Percentiles rank a stretch among this genome's conserved stretches.
Conservation (phyloP, 805 yeast genomes). For the Monosporozyma aquatica region DNA sequence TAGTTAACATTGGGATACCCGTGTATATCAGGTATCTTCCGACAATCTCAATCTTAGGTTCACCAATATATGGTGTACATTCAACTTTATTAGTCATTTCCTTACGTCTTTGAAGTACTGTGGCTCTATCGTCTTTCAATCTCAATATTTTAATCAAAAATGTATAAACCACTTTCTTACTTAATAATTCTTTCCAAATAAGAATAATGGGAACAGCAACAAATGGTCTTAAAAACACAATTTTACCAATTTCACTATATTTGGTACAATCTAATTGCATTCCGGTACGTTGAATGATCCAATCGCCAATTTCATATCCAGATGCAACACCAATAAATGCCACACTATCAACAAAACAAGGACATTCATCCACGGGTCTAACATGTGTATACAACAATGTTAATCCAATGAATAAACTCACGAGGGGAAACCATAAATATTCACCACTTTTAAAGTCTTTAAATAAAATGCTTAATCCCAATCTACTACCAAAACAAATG, state of each 20-base stretch:
- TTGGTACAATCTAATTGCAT: slow-evolving; percentile 5
- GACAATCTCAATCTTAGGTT: slow-evolving; percentile 68
- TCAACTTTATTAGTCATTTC: slow-evolving; percentile 23
- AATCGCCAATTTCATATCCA: slow-evolving; percentile 63
- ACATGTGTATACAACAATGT: slow-evolving; percentile 60
- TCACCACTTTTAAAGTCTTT: slow-evolving; percentile 17
- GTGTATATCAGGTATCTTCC: slow-evolving; percentile 74
- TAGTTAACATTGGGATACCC: slow-evolving; percentile 59
- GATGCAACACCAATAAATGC: slow-evolving; percentile 84
- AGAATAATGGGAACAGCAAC: slow-evolving; percentile 58
- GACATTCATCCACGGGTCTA: slow-evolving; percentile 89
- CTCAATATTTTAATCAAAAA: slow-evolving; percentile 29
- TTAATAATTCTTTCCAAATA: slow-evolving; percentile 56
- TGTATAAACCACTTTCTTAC: slow-evolving; percentile 57
- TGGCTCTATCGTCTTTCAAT: slow-evolving; percentile 17
- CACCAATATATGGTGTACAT: slow-evolving; percentile 44
- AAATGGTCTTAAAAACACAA: slow-evolving; percentile 41
- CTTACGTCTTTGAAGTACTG: slow-evolving; percentile 18
- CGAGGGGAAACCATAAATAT: slow-evolving; percentile 29
- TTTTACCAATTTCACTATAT: slow-evolving; percentile 19
- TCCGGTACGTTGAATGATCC: slow-evolving; percentile 33
- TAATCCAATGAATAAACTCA: slow-evolving; percentile 36
- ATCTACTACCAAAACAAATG: slow-evolving; percentile 40
- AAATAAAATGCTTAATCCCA: slow-evolving; percentile 38
- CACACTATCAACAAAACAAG: slow-evolving; percentile 92